phyloP scores from a whole-genome alignment of 257 asterid species.

The Solanum paucissectum region DNA sequence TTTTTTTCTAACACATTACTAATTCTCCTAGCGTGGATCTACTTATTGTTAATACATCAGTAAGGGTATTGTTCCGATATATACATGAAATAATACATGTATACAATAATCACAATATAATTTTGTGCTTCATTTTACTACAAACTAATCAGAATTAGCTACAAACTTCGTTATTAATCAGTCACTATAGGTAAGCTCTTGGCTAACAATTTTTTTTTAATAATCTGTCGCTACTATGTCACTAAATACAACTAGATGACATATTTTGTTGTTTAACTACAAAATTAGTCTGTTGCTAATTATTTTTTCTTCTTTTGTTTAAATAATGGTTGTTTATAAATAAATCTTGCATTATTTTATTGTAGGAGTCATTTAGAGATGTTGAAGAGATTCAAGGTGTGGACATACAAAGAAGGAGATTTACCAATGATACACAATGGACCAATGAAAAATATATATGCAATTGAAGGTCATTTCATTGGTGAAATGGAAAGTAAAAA shows the following conservation, averaged over 20 bases:
- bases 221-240: not conserved
- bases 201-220: not conserved
- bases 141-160: not conserved
- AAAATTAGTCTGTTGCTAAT: not conserved
- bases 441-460: slow-evolving; percentile 6
- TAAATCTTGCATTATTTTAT: not conserved
- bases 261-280: not conserved
- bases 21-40: rapidly evolving
- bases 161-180: not conserved
- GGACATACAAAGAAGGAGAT: slow-evolving; percentile 14
- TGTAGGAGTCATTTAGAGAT: slow-evolving; percentile 10
- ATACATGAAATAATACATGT: not conserved
- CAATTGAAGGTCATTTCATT: slow-evolving; percentile 15
- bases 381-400: slow-evolving; percentile 8
- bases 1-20: too few species aligned
- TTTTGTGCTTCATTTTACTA: not conserved
- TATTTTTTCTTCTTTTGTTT: not conserved
- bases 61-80: too few species aligned
- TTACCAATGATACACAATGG: slow-evolving; percentile 4
- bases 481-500: not conserved
- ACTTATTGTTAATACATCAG: too few species aligned
- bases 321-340: not conserved
- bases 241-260: not conserved
- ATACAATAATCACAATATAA: not conserved
- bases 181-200: not conserved